Evolutionary conservation across 1,284 basidiomycete species (phyloP).

Genomic region (Binderoboletus segoi): DNA sequence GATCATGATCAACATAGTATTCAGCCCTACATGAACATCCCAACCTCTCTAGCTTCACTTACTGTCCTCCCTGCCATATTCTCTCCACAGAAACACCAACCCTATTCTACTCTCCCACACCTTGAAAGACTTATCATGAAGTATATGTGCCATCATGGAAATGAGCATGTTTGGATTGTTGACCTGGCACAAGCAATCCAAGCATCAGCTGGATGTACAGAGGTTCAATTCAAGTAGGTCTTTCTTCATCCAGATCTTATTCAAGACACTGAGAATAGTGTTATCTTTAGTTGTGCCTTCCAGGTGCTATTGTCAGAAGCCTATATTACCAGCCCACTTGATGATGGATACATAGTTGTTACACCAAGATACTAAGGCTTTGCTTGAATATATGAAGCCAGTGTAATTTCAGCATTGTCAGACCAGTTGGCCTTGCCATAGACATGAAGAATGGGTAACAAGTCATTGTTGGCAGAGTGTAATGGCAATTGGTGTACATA

Average conservation of each 20-base stretch:
- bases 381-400: background rate
- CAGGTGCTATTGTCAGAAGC: conserved; percentile 29
- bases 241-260: background rate
- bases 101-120: conserved; percentile 20
- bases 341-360: conserved; percentile 32
- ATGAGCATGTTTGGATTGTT: conserved; percentile 5
- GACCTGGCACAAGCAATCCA: conserved; percentile 21
- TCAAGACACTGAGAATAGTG: background rate
- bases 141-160: conserved; percentile 17
- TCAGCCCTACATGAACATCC: background rate
- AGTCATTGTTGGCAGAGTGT: too few relatives aligned
- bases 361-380: conserved; percentile 27
- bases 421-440: too few relatives aligned
- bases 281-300: conserved; percentile 20
- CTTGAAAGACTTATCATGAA: conserved; percentile 25
- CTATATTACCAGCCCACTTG: conserved; percentile 36
- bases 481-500: too few relatives aligned
- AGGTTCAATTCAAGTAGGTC: conserved; percentile 26
- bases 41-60: background rate
- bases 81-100: conserved; percentile 25
- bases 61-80: conserved; percentile 20
- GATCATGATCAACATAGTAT: background rate
- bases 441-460: too few relatives aligned
- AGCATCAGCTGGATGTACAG: conserved; percentile 18
- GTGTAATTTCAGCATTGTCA: background rate